Evolutionary conservation across 805 yeast genomes (phyloP).

Genomic region (Metschnikowia kofuensis): DNA sequence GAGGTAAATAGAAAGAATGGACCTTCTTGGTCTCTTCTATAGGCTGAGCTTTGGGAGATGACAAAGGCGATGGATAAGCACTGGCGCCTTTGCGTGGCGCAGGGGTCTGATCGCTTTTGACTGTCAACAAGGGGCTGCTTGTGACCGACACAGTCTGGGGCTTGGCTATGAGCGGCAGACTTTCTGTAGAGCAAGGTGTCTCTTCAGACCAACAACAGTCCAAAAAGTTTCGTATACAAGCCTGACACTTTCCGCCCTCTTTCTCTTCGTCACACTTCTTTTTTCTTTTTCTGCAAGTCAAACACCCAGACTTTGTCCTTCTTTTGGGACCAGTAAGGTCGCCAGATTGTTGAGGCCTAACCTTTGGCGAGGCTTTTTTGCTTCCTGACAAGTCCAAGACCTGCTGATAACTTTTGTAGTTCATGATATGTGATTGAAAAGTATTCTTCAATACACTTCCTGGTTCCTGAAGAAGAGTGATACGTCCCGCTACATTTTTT

Average conservation of each 20-base stretch:
- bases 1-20: slow-evolving; percentile 7
- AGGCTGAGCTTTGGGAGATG: slow-evolving; percentile 24
- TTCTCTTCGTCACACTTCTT: slow-evolving; percentile 56
- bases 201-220: slow-evolving; percentile 42
- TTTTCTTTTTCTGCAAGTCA: slow-evolving; percentile 62
- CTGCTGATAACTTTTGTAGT: slow-evolving; percentile 37
- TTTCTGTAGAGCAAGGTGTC: background rate
- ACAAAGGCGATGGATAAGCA: slow-evolving; percentile 33
- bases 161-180: background rate
- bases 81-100: slow-evolving; percentile 16
- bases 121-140: background rate
- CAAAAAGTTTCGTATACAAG: slow-evolving; percentile 42
- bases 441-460: too few species aligned
- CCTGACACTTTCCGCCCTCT: slow-evolving; percentile 44
- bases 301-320: slow-evolving; percentile 23
- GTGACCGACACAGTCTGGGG: background rate
- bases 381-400: slow-evolving; percentile 27
- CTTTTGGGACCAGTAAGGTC: slow-evolving; percentile 14
- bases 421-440: slow-evolving; percentile 10
- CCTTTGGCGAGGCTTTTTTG: slow-evolving; percentile 9
- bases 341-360: slow-evolving; percentile 3
- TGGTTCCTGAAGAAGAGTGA: too few species aligned
- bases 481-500: background rate
- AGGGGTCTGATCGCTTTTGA: slow-evolving; percentile 1
- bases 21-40: slow-evolving; percentile 12